A percentile compares a stretch with the other conserved stretches of the same genome.
Evolutionary conservation across 305 asterid species (phyloP).

Genomic region (Vinca major): DNA sequence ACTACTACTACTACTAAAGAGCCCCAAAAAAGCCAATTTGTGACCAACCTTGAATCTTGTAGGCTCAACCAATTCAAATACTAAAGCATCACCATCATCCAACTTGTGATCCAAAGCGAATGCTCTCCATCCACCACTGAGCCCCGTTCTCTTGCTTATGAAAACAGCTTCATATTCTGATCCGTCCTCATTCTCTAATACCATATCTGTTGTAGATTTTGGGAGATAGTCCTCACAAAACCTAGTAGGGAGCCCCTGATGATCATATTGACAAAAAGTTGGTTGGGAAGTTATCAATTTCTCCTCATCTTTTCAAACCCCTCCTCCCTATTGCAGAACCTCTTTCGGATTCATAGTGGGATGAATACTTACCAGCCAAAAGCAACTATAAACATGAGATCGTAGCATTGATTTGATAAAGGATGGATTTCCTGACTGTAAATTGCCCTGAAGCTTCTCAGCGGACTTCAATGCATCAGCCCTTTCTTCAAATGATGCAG

Average conservation of each 20-base stretch:
- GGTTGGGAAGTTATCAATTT: too few relatives aligned
- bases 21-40: neutral
- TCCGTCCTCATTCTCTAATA: slow-evolving; percentile 60
- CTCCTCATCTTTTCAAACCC: too few relatives aligned
- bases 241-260: slow-evolving; percentile 64
- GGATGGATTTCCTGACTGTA: slow-evolving; percentile 43
- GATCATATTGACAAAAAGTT: neutral
- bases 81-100: slow-evolving; percentile 84
- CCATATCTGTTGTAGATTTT: slow-evolving; percentile 43
- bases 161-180: slow-evolving; percentile 45
- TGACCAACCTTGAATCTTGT: slow-evolving; percentile 64
- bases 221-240: slow-evolving; percentile 65
- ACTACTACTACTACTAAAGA: too few relatives aligned
- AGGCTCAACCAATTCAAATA: slow-evolving; percentile 63
- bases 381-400: slow-evolving; percentile 86
- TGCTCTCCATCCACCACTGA: slow-evolving; percentile 97
- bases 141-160: slow-evolving; percentile 61
- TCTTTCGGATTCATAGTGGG: too few relatives aligned
- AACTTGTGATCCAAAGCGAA: slow-evolving; percentile 78
- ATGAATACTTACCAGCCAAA: slow-evolving; percentile 90
- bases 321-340: too few relatives aligned
- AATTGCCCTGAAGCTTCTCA: slow-evolving; percentile 51
- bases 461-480: slow-evolving; percentile 42
- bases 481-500: slow-evolving; percentile 47
- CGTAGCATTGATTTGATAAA: slow-evolving; percentile 53